A percentile compares a stretch with the other conserved stretches of the same genome.
Evolutionary conservation across 768 basidiomycete genomes (phyloP).

Genomic region (Mrakia blollopis): DNA sequence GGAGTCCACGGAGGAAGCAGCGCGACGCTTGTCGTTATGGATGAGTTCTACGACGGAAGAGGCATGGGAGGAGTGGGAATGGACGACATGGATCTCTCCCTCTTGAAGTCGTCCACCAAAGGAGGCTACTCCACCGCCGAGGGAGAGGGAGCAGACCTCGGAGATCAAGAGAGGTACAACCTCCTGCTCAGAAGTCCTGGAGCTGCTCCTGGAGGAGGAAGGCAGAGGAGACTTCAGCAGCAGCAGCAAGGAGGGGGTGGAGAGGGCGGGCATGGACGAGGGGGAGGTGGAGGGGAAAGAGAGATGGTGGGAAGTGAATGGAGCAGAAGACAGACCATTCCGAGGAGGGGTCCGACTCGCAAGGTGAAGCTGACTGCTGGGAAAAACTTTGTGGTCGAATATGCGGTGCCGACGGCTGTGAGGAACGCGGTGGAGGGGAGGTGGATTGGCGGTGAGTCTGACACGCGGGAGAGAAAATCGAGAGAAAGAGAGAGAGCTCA

Average conservation of each 20-base stretch:
- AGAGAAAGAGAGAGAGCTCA: slow-evolving; percentile 34
- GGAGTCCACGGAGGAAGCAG: neutral
- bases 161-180: neutral
- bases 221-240: neutral
- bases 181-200: neutral
- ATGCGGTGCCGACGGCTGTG: slow-evolving; percentile 78
- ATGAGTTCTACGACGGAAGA: neutral
- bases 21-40: neutral
- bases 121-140: neutral
- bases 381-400: slow-evolving; percentile 78
- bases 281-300: neutral
- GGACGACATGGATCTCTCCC: neutral
- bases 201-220: neutral
- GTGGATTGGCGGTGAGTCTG: slow-evolving; percentile 52
- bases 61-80: too few species aligned
- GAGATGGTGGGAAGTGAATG: slow-evolving; percentile 41
- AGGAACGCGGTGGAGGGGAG: slow-evolving; percentile 74
- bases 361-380: slow-evolving; percentile 90
- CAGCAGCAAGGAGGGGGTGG: neutral
- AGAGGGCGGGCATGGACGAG: too few species aligned
- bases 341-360: slow-evolving; percentile 82
- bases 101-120: neutral
- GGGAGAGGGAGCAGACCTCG: neutral
- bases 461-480: neutral
- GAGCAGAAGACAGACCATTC: slow-evolving; percentile 76